Conservation (phyloP, 2,329 filamentous ascomycete genomes). For the Magnaporthales sp. region DNA sequence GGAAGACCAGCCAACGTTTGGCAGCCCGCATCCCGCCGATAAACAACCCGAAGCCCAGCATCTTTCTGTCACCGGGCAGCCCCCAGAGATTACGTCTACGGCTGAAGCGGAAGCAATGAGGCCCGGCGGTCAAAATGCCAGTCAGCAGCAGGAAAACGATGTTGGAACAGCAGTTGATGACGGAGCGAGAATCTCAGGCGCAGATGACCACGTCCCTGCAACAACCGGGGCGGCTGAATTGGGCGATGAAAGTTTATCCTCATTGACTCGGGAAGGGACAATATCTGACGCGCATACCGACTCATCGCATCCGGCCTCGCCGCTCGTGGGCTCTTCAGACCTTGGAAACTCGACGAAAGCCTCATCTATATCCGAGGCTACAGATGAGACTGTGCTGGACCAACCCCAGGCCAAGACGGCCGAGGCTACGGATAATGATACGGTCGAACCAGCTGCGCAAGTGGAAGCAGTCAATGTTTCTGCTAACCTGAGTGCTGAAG, state of each 20-base stretch:
- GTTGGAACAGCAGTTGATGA: neutral
- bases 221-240: neutral
- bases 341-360: conserved; percentile 52
- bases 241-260: neutral
- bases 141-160: neutral
- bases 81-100: neutral
- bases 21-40: neutral
- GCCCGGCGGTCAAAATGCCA: neutral
- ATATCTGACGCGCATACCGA: conserved; percentile 42
- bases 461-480: neutral
- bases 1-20: neutral
- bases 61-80: neutral
- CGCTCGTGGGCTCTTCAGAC: conserved; percentile 43
- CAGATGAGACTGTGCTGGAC: conserved; percentile 45
- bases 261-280: conserved; percentile 22
- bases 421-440: conserved; percentile 5
- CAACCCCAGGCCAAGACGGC: conserved; percentile 9
- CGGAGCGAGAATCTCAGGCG: neutral
- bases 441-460: neutral
- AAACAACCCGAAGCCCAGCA: neutral
- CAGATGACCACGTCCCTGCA: neutral
- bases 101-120: neutral
- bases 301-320: conserved; percentile 46
- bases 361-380: conserved; percentile 55
- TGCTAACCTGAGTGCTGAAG: neutral